Evolutionary conservation across 208 protist species (phyloP), one percentile per base, ranked within the genome.

Genomic region (Crithidia expoeki): DNA sequence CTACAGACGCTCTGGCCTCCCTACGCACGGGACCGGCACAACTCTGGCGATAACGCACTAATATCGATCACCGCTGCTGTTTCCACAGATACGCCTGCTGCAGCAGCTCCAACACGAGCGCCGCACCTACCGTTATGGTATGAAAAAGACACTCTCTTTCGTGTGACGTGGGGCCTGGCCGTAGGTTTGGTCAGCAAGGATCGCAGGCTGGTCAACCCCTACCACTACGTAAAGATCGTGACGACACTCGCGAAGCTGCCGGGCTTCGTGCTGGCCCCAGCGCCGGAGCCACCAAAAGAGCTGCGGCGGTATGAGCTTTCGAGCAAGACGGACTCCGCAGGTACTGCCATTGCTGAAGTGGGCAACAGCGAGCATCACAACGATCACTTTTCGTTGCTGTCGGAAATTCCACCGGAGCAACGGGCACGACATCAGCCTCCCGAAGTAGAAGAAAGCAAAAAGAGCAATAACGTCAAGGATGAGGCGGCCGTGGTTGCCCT

Each of bases 201-300:
- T 61, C 42, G 34, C 17, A 60, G 56, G 44, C 89, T 95, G 55
- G 67, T 83, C 28, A 95, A 89, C 71, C 58, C 83, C 38, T 90
- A 85, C 66, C 90, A 95, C 63, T 92, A 90, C 77, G 75, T 90
- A 3, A 90, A 93, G 64, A 87, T 95, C 40, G 64, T 89, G 25
- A 61, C 69, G 5, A 84, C 79, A 11, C 52, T 95, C 21, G 83
- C 81, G 23, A 78, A 79, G 30, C 64, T 94, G 25, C 89, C 89
- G 12, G 68, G 66, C 9, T 81, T 81, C 44, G 56, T 83, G 23
- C 73, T 94, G 10, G 66, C 81, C 12, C 76, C 78, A 27, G 68
- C 50, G 30, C 59, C 80, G 11, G 69, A 34, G 52, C 44, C 34
- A n/a, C 46, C 47, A 36, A 68, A 40, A 30, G 60, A 53, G 17